Evolutionary conservation across 495 filamentous ascomycete species (phyloP).

Genomic region (Penicillium simplicissimum): DNA sequence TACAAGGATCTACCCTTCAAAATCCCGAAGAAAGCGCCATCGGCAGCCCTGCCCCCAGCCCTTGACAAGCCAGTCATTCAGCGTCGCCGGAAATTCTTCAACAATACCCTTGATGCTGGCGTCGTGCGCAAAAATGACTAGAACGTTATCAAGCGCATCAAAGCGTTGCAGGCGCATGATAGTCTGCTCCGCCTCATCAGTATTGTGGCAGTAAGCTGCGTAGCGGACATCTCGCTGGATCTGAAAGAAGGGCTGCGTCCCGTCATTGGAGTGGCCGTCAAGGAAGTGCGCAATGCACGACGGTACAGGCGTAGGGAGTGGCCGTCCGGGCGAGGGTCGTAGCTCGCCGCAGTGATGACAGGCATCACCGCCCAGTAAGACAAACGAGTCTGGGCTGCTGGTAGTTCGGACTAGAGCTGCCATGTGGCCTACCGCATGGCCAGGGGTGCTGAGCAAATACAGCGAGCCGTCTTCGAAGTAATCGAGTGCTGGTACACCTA

Average conservation of each 20-base stretch:
- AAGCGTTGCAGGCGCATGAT: constrained; percentile 45
- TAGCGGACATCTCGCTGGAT: constrained; percentile 13
- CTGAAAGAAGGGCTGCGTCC: constrained; percentile 15
- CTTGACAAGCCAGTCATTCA: constrained; percentile 51
- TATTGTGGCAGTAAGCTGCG: constrained; percentile 18
- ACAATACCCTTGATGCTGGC: constrained; percentile 42
- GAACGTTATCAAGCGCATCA: constrained; percentile 53
- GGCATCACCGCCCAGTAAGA: constrained; percentile 49
- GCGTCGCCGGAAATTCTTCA: constrained; percentile 52
- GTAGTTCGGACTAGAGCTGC: constrained; percentile 43
- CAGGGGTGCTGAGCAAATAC: constrained; percentile 48
- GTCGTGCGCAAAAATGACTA: constrained; percentile 57
- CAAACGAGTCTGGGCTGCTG: constrained; percentile 37
- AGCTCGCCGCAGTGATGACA: constrained; percentile 56
- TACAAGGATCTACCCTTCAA: neutral
- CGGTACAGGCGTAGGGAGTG: constrained; percentile 17
- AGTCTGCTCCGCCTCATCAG: constrained; percentile 30
- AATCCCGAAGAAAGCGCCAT: constrained; percentile 13
- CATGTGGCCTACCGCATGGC: constrained; percentile 48
- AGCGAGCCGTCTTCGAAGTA: constrained; percentile 51
- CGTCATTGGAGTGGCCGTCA: constrained; percentile 4
- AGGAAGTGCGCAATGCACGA: neutral
- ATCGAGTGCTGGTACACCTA: constrained; percentile 49
- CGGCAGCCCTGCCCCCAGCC: constrained; percentile 37
- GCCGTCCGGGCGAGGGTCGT: constrained; percentile 47